Conservation (phyloP, 805 yeast genomes). For the Candida golubevii region DNA sequence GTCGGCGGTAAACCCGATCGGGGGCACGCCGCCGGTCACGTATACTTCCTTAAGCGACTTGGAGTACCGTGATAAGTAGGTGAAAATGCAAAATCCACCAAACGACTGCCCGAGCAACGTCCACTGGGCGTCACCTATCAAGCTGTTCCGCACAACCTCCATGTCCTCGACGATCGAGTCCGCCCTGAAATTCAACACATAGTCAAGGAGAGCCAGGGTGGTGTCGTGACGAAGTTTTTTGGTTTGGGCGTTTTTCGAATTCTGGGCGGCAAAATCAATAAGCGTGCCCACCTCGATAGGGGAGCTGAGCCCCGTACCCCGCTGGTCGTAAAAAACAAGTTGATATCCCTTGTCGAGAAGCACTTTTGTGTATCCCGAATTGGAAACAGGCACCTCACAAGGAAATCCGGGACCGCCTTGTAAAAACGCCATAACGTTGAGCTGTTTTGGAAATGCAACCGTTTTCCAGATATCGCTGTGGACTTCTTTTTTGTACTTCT, state of each 20-base stretch:
- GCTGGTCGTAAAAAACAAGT: slow-evolving; percentile 48
- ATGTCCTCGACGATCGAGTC: slow-evolving; percentile 50
- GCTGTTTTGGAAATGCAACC: slow-evolving; percentile 23
- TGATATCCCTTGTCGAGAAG: slow-evolving; percentile 40
- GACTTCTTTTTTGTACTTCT: slow-evolving; percentile 22
- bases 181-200: slow-evolving; percentile 46
- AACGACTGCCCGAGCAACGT: slow-evolving; percentile 52
- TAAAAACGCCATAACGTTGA: slow-evolving; percentile 39
- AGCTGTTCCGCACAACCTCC: slow-evolving; percentile 39
- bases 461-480: slow-evolving; percentile 12
- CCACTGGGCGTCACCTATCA: slow-evolving; percentile 41
- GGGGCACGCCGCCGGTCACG: slow-evolving; percentile 59
- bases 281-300: slow-evolving; percentile 38
- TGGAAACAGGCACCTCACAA: slow-evolving; percentile 35
- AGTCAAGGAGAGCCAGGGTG: slow-evolving; percentile 32
- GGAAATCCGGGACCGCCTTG: slow-evolving; percentile 59
- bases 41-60: slow-evolving; percentile 40
- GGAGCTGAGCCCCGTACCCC: slow-evolving; percentile 58
- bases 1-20: slow-evolving; percentile 40
- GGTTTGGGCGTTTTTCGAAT: background rate
- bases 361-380: slow-evolving; percentile 33
- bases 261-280: slow-evolving; percentile 3
- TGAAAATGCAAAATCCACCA: slow-evolving; percentile 51
- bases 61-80: slow-evolving; percentile 46
- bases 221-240: slow-evolving; percentile 1